Evolutionary conservation across 805 yeast genomes (phyloP).

Genomic region (Candida ovalis): DNA sequence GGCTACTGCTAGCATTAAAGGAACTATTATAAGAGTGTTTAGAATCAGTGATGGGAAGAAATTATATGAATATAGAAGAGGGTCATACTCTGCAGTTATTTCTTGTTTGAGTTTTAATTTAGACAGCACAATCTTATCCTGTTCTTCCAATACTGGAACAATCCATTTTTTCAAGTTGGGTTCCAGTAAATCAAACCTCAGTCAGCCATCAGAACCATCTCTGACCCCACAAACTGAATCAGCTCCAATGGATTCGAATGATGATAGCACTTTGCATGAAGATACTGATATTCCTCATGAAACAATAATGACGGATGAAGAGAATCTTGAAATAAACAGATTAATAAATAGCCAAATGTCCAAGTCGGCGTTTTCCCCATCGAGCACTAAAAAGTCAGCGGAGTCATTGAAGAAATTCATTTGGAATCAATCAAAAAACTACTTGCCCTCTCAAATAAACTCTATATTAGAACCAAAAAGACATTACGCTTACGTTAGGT

Average conservation of each 20-base stretch:
- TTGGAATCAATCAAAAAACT: constrained; percentile 32
- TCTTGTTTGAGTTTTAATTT: constrained; percentile 72
- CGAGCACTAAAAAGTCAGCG: constrained; percentile 17
- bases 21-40: constrained; percentile 85
- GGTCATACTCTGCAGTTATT: constrained; percentile 80
- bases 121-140: constrained; percentile 69
- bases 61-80: constrained; percentile 74
- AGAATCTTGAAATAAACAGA: constrained; percentile 27
- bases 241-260: neutral
- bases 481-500: constrained; percentile 84
- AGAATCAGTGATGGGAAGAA: constrained; percentile 59
- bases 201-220: neutral
- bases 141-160: constrained; percentile 85
- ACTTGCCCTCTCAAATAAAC: constrained; percentile 72
- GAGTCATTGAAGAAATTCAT: constrained; percentile 24
- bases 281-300: constrained; percentile 18
- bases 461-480: constrained; percentile 86
- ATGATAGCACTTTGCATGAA: neutral
- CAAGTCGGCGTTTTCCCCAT: constrained; percentile 7
- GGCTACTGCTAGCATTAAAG: constrained; percentile 88
- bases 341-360: constrained; percentile 21
- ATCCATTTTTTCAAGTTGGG: constrained; percentile 69
- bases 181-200: neutral
- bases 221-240: neutral
- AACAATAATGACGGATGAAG: constrained; percentile 25